Conservation (phyloP, 768 basidiomycete genomes). For the Suillus subluteus region DNA sequence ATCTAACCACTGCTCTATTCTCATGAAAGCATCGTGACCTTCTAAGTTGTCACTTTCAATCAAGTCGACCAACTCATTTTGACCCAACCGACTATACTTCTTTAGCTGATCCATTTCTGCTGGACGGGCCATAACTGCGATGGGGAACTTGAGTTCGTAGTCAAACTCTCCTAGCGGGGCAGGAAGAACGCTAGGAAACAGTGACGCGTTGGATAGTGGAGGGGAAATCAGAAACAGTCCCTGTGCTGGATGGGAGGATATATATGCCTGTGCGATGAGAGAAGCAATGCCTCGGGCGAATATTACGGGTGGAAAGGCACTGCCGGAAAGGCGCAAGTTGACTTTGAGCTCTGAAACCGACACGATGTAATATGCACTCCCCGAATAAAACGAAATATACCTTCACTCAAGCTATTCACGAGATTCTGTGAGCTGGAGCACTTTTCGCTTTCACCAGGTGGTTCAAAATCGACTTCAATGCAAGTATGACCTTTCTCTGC, state of each 20-base stretch:
- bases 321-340: slow-evolving; percentile 44
- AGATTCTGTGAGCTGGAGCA: slow-evolving; percentile 25
- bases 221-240: slow-evolving; percentile 67
- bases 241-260: slow-evolving; percentile 66
- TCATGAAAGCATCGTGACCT: slow-evolving; percentile 41
- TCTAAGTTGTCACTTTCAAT: slow-evolving; percentile 39
- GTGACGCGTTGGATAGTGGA: slow-evolving; percentile 44
- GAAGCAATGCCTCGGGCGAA: slow-evolving; percentile 52
- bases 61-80: slow-evolving; percentile 42
- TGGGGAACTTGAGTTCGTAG: slow-evolving; percentile 65
- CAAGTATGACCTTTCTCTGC: slow-evolving; percentile 53
- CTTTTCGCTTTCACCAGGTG: slow-evolving; percentile 18
- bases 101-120: slow-evolving; percentile 39
- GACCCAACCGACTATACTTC: slow-evolving; percentile 44
- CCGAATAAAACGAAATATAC: neutral
- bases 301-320: slow-evolving; percentile 62
- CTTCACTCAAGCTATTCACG: slow-evolving; percentile 42
- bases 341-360: slow-evolving; percentile 42
- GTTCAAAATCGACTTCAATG: slow-evolving; percentile 45
- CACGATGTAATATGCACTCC: neutral
- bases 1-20: slow-evolving; percentile 59
- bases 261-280: slow-evolving; percentile 67
- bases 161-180: slow-evolving; percentile 53
- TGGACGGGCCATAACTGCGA: slow-evolving; percentile 50
- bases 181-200: slow-evolving; percentile 36